Conservation (phyloP, 139 green algal species). For the Chlamydomonas schloesseri region DNA sequence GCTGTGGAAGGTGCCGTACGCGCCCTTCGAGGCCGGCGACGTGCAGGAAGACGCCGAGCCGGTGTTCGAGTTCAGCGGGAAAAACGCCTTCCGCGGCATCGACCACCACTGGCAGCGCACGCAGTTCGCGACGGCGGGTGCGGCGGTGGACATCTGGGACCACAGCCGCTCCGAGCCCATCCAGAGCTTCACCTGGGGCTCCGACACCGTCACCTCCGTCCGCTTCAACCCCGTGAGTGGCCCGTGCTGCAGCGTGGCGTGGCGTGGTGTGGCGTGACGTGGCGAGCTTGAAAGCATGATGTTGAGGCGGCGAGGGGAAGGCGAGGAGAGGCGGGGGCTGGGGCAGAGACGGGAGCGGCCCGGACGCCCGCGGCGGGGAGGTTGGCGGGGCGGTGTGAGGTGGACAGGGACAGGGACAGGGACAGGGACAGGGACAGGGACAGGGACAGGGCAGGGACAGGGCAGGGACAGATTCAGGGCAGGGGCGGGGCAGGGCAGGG, state of each 20-base stretch:
- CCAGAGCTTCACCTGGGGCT: conserved; percentile 90
- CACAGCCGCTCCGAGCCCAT: conserved; percentile 89
- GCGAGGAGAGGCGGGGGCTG: too few relatives aligned
- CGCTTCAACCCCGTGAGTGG: conserved; percentile 92
- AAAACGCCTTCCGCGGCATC: conserved; percentile 79
- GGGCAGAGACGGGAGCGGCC: too few relatives aligned
- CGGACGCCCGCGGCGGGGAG: too few relatives aligned
- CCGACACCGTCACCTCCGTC: conserved; percentile 88
- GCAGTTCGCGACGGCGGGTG: conserved; percentile 90
- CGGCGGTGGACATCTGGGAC: conserved; percentile 94
- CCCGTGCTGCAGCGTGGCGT: background rate
- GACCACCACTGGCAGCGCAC: conserved; percentile 88
- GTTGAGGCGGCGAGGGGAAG: too few relatives aligned
- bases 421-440: too few relatives aligned
- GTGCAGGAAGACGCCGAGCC: conserved; percentile 70
- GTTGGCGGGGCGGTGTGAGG: too few relatives aligned
- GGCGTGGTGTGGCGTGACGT: background rate
- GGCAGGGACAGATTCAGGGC: too few relatives aligned
- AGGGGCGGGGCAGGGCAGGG: too few relatives aligned
- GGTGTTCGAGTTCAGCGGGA: conserved; percentile 83
- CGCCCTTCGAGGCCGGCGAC: conserved; percentile 76
- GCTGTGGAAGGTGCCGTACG: conserved; percentile 91
- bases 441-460: too few relatives aligned
- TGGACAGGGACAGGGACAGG: too few relatives aligned
- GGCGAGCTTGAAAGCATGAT: too few relatives aligned